Evolutionary conservation across 495 filamentous ascomycete species (phyloP), one percentile per base, ranked within the genome.

Genomic region (Rostrohypoxylon terebratum): DNA sequence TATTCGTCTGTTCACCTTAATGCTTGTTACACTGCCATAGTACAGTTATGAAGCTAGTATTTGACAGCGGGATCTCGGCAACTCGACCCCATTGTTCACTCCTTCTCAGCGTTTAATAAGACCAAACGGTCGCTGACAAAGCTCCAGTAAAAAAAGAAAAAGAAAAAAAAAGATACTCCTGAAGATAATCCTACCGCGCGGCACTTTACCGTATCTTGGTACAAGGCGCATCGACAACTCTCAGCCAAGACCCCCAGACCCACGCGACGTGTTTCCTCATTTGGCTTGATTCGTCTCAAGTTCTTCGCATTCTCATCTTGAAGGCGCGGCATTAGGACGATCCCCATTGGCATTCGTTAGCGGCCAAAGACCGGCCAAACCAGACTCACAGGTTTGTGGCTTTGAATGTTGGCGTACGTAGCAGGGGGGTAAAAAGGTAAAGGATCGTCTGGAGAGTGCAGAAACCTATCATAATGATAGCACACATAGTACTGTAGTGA

Each of bases 261-360:
- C 73, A 75, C 73, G 61, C 69, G 61, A 75, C 61, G 65, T 63
- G 18, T 59, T 69, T 38, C 69, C 66, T 69, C 57, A 69, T 75
- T 48, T 44, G 69, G 65, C 36, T 36, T 42, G 47, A 63, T 60
- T 69, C 68, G 73, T 72, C 59, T 75, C 68, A 50, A 68, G 47
- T 64, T 68, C 59, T 54, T 55, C 14, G 28, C 51, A 55, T n/a
- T 11, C 31, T 58, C 53, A 42, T 36, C 34, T 28, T 36, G 69
- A 63, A 51, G 66, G 71, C 67, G 63, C 63, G 59, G 71, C 71
- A 74, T 63, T 63, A 67, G 47, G 67, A 57, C 63, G 62, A 74
- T 74, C 71, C 33, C 42, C 38, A 74, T 71, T 71, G 66, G 67
- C 63, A 68, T 74, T 71, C 53, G 50, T 67, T 66, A 47, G 62